Conservation (phyloP, 768 basidiomycete genomes). For the Tulasnella sp. region DNA sequence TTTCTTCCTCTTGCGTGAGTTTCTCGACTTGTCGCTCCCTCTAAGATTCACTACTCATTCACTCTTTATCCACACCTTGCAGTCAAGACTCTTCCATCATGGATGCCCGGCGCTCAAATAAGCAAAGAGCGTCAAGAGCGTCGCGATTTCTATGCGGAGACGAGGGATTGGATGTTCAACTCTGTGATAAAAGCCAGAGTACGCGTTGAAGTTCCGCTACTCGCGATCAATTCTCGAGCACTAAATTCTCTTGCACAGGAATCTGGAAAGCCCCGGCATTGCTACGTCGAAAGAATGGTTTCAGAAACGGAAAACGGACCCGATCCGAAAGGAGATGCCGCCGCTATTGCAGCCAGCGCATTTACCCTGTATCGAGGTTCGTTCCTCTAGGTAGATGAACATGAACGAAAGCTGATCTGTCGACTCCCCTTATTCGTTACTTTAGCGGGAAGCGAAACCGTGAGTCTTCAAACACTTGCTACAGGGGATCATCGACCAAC, state of each 20-base stretch:
- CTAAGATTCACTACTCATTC: not conserved
- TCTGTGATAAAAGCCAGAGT: not conserved
- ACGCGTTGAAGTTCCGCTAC: not conserved
- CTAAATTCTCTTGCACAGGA: not conserved
- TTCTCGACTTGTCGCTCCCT: not conserved
- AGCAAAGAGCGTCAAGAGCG: not conserved
- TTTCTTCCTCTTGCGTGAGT: not conserved
- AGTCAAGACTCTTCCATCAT: not conserved
- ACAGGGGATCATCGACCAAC: not conserved
- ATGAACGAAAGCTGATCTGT: not conserved
- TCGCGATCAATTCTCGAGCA: not conserved
- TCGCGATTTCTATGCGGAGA: not conserved
- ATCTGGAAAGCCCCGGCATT: not conserved
- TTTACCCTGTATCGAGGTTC: not conserved
- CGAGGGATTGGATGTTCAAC: not conserved
- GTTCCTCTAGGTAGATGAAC: not conserved
- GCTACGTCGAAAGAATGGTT: not conserved
- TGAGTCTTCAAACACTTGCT: not conserved
- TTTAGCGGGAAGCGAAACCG: not conserved
- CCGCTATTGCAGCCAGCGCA: not conserved
- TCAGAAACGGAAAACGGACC: not conserved
- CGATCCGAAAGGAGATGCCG: not conserved
- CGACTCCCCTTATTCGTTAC: not conserved
- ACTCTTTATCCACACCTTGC: not conserved
- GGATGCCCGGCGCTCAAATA: not conserved